A percentile compares a stretch with the other conserved stretches of the same genome.
Conservation (phyloP, 2,329 filamentous ascomycete species). For the Talaromyces sp. region DNA sequence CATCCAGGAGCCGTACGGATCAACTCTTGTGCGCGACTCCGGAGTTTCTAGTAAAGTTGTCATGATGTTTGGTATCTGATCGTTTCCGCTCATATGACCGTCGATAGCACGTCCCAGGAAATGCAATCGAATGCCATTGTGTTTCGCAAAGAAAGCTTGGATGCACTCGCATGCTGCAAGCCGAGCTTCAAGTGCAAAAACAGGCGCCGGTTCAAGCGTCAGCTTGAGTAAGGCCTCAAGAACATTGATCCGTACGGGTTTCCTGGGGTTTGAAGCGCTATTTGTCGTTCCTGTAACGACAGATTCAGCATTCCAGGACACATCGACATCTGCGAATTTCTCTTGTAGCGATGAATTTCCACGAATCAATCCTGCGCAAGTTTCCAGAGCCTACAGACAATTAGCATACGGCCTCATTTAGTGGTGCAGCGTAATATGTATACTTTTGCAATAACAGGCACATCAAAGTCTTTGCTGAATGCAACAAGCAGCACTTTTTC, state of each 20-base stretch:
- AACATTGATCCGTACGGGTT: conserved; percentile 70
- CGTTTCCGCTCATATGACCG: conserved; percentile 70
- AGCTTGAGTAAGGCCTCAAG: conserved; percentile 90
- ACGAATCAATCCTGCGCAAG: conserved; percentile 84
- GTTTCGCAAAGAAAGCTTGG: conserved; percentile 84
- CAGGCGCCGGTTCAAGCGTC: conserved; percentile 64
- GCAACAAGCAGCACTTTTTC: conserved; percentile 77
- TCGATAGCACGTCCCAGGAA: conserved; percentile 87
- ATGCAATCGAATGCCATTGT: conserved; percentile 75
- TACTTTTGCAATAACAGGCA: conserved; percentile 78
- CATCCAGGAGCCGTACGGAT: conserved; percentile 88
- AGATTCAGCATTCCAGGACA: conserved; percentile 45
- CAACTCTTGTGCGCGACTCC: conserved; percentile 58
- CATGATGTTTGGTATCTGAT: conserved; percentile 84
- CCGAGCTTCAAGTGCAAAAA: conserved; percentile 72
- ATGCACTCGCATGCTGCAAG: conserved; percentile 85
- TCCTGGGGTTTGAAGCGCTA: conserved; percentile 42
- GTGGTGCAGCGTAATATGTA: conserved; percentile 14
- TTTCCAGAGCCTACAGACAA: conserved; percentile 63
- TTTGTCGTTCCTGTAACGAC: conserved; percentile 28
- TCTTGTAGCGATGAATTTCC: conserved; percentile 79
- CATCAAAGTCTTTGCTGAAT: conserved; percentile 69
- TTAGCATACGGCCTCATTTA: conserved; percentile 14
- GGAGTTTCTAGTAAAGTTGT: conserved; percentile 72
- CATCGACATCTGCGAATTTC: conserved; percentile 80